Percentiles rank a stretch among this genome's conserved stretches.
These are phyloP conservation scores for Choiromyces venosus DNA, from an alignment of 495 filamentous ascomycete species.

Conservation along the genomic window DNA sequence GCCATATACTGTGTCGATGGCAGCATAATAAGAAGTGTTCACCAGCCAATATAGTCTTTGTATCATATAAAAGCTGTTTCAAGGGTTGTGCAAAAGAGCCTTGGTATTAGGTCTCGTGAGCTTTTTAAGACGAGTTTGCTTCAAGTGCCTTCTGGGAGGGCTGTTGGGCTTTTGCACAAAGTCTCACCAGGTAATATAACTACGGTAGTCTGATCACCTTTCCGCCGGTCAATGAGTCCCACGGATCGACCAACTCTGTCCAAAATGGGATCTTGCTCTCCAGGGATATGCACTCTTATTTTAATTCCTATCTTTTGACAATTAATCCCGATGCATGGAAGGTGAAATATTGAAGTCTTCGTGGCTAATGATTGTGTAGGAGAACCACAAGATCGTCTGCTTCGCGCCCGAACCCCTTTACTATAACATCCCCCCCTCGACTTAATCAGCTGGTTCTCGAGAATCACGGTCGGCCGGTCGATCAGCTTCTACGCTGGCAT, in stretches of 20 bases:
- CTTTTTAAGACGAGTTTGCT: neutral
- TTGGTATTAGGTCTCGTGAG: neutral
- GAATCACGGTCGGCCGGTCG: slow-evolving; percentile 43
- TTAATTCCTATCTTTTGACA: slow-evolving; percentile 38
- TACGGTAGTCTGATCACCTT: slow-evolving; percentile 43
- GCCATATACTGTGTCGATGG: neutral
- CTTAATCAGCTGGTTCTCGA: slow-evolving; percentile 44
- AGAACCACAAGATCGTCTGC: slow-evolving; percentile 42
- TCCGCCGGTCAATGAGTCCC: slow-evolving; percentile 15
- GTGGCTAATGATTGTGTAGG: too few relatives aligned
- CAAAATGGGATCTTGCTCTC: slow-evolving; percentile 44
- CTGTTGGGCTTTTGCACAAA: too few relatives aligned
- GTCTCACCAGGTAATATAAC: slow-evolving; percentile 3
- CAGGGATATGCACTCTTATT: slow-evolving; percentile 39
- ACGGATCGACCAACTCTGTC: slow-evolving; percentile 42
- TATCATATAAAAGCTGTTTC: neutral
- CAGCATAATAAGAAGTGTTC: neutral
- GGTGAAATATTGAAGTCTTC: too few relatives aligned
- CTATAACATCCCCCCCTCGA: too few relatives aligned
- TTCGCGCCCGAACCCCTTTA: slow-evolving; percentile 41
- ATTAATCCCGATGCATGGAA: too few relatives aligned
- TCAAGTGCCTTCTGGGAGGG: neutral
- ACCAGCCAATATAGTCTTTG: neutral
- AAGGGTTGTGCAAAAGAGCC: neutral
- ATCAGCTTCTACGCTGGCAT: slow-evolving; percentile 47